Base-by-base conservation (phyloP, 1,139 yeast genomes). In the Blastobotrys aristatus region DNA sequence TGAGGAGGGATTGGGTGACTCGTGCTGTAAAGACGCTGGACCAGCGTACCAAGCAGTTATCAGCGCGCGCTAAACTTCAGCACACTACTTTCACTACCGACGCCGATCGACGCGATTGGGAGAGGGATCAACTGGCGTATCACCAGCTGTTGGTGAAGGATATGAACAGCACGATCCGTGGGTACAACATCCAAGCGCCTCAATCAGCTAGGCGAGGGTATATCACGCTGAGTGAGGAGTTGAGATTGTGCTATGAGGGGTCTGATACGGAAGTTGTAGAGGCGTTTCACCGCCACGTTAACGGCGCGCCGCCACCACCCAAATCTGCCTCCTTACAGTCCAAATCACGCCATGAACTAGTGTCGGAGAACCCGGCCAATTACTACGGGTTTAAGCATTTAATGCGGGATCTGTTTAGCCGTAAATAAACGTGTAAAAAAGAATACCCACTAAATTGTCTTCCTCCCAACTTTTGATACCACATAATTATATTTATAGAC, bases 171-270 rank as follows among this genome's bases (percentile, higher is more conserved):
- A 69, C 73, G 1, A 74, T 88, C 18, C 68, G 96, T 21, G 77
- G 84, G 17, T 88, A 87, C 61, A 88, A 88, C 57, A 64, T 88
- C 26, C 94, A 85, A 59, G 86, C 94, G 1, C 96, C 96, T 0
- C 67, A 83, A 21, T 73, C 80, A 1, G 79, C 94, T 0, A 88
- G 90, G 52, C 81, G 82, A 55, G 69, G 84, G 47, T 87, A 87
- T 59, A 62, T 88, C 18, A 41, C 67, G 0, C 59, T 70, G 0
- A 79, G 75, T 3, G 68, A 65, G 2, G 96, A 88, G 62, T 58
- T 83, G 17, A 49, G 50, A 7, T 30, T 31, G 31, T 47, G 50
- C 22, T 54, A 48, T 40, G 36, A 33, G 5, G 35, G 45, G 26
- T 53, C 51, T 2, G 46, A 44, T 14, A 41, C 34, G 21, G 18